These are phyloP conservation scores for Atkinsonella hypoxylon DNA, from an alignment of 2,329 filamentous ascomycete genomes.

Conservation along the genomic window DNA sequence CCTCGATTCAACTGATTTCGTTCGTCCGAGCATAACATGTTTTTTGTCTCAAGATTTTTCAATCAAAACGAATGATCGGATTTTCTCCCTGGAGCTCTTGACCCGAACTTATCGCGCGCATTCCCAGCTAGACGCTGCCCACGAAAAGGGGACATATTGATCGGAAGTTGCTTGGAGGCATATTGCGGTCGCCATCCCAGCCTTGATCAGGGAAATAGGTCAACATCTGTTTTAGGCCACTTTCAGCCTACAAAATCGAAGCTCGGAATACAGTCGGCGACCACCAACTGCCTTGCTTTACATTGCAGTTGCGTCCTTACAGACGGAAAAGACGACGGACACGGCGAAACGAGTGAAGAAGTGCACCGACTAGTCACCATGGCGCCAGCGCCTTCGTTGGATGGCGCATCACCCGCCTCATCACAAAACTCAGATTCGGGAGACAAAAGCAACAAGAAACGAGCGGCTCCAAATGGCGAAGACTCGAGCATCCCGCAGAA, in stretches of 20 bases:
- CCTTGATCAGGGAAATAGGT: too few relatives aligned
- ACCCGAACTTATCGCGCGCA: background rate
- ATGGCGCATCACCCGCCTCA: constrained; percentile 18
- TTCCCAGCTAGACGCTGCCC: background rate
- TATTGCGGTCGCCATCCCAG: too few relatives aligned
- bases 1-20: background rate
- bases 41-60: background rate
- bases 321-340: background rate
- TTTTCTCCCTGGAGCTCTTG: background rate
- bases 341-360: background rate
- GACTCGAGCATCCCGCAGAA: constrained; percentile 27
- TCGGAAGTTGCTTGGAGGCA: background rate
- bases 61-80: constrained; percentile 3
- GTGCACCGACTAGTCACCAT: constrained; percentile 1
- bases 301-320: background rate
- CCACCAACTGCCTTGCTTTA: background rate
- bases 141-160: background rate
- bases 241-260: too few relatives aligned
- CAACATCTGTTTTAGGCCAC: too few relatives aligned
- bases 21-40: background rate
- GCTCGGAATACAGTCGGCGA: too few relatives aligned
- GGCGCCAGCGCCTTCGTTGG: constrained; percentile 14
- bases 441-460: constrained; percentile 20
- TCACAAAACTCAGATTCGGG: constrained; percentile 14
- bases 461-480: constrained; percentile 18